These are phyloP conservation scores for Aphanoascus verrucosus DNA, from an alignment of 2,329 filamentous ascomycete species.

Conservation along the genomic window DNA sequence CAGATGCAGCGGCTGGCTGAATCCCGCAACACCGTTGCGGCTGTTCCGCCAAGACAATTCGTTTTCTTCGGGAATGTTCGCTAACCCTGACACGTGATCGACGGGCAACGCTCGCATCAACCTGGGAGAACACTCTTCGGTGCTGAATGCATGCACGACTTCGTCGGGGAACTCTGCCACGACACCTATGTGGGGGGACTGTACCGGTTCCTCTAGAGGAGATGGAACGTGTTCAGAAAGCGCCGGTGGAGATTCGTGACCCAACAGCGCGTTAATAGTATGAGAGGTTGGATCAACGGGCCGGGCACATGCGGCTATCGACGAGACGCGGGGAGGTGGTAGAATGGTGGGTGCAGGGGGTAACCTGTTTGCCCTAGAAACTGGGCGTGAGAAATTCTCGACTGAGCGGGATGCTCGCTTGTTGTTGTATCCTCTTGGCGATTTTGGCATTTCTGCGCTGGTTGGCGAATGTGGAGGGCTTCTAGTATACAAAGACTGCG, in stretches of 20 bases:
- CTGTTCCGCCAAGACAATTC: constrained; percentile 25
- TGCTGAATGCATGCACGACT: constrained; percentile 33
- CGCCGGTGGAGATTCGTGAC: constrained; percentile 23
- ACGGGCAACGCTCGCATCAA: constrained; percentile 33
- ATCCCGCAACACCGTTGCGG: constrained; percentile 19
- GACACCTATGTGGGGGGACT: constrained; percentile 18
- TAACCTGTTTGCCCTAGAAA: constrained; percentile 32
- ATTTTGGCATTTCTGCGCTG: constrained; percentile 22
- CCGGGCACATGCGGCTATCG: constrained; percentile 23
- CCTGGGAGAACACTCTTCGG: constrained; percentile 33
- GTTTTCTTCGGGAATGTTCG: constrained; percentile 39
- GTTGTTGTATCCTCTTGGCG: constrained; percentile 20
- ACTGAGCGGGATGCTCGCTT: constrained; percentile 31
- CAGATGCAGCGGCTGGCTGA: constrained; percentile 11
- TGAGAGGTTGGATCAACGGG: constrained; percentile 28
- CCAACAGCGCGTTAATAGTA: constrained; percentile 34
- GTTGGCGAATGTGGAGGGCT: constrained; percentile 25
- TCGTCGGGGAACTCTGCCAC: constrained; percentile 24
- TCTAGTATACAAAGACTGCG: constrained; percentile 13
- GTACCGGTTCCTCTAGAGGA: constrained; percentile 17
- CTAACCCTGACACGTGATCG: constrained; percentile 31
- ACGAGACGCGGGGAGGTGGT: constrained; percentile 33
- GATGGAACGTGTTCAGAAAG: constrained; percentile 25
- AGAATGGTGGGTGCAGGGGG: constrained; percentile 31
- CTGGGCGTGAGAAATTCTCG: constrained; percentile 48